Evolutionary conservation across 768 basidiomycete species (phyloP).

Genomic region (Neoboletus brunneissimus): DNA sequence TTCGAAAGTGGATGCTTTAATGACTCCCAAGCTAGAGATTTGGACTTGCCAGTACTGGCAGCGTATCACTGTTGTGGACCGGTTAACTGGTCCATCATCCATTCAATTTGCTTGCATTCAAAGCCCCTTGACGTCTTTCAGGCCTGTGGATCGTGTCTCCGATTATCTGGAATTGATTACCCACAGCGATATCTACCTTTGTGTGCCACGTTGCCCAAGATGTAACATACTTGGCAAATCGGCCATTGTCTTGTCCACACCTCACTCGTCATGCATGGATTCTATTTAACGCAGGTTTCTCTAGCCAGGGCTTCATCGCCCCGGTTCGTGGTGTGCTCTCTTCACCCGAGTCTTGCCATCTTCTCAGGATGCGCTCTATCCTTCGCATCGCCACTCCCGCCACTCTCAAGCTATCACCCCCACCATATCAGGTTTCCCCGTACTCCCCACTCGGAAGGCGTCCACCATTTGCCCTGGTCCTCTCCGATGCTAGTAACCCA

Average conservation of each 20-base stretch:
- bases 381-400: slow-evolving; percentile 4
- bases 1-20: background rate
- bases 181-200: slow-evolving; percentile 8
- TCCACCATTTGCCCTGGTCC: background rate
- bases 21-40: background rate
- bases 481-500: background rate
- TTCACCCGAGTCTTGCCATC: background rate
- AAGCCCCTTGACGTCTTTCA: background rate
- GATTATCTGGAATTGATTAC: background rate
- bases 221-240: background rate
- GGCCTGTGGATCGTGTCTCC: background rate
- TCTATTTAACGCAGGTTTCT: slow-evolving; percentile 16
- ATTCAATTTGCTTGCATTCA: background rate
- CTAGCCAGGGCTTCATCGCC: background rate
- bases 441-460: slow-evolving; percentile 2
- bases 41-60: background rate
- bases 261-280: background rate
- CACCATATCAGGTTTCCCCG: background rate
- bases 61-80: background rate
- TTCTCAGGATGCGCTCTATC: slow-evolving; percentile 12
- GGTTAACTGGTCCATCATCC: background rate
- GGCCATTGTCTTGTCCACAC: slow-evolving; percentile 20
- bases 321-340: background rate
- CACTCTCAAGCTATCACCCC: slow-evolving; percentile 2
- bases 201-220: slow-evolving; percentile 4